Conservation (phyloP, 768 basidiomycete genomes). For the Suillus brevipes region DNA sequence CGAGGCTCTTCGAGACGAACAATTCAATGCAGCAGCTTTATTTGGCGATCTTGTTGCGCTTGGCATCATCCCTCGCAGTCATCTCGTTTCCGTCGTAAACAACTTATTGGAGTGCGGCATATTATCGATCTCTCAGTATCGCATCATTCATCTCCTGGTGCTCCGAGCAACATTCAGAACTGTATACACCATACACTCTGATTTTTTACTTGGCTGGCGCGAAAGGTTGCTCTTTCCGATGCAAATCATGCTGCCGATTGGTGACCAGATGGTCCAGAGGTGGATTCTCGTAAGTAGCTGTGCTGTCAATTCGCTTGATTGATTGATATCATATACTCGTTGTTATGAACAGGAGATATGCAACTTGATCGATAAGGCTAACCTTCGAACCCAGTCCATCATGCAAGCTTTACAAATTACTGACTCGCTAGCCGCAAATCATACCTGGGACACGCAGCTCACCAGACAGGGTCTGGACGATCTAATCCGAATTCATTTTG, state of each 20-base stretch:
- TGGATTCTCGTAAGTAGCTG: conserved; percentile 6
- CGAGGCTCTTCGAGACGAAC: background rate
- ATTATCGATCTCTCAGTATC: conserved; percentile 5
- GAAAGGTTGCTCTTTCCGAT: background rate
- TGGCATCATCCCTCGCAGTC: background rate
- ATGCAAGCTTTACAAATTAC: background rate
- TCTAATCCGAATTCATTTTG: background rate
- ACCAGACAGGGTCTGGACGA: background rate
- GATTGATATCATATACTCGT: background rate
- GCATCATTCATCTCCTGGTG: conserved; percentile 6
- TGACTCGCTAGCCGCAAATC: background rate
- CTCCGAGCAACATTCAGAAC: conserved; percentile 2
- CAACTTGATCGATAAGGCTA: conserved; percentile 2
- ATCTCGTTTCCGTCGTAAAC: background rate
- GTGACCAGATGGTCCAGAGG: conserved; percentile 4
- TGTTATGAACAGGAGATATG: conserved; percentile 2
- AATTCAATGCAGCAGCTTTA: conserved; percentile 1
- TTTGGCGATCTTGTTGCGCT: conserved; percentile 8
- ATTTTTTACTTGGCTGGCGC: conserved; percentile 1
- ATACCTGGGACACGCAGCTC: conserved; percentile 7
- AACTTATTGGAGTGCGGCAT: background rate
- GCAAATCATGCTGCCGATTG: background rate
- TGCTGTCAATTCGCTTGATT: background rate
- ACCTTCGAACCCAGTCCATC: background rate
- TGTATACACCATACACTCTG: background rate